Evolutionary conservation across 306 rosid species (phyloP).

Genomic region (Glycine soja): DNA sequence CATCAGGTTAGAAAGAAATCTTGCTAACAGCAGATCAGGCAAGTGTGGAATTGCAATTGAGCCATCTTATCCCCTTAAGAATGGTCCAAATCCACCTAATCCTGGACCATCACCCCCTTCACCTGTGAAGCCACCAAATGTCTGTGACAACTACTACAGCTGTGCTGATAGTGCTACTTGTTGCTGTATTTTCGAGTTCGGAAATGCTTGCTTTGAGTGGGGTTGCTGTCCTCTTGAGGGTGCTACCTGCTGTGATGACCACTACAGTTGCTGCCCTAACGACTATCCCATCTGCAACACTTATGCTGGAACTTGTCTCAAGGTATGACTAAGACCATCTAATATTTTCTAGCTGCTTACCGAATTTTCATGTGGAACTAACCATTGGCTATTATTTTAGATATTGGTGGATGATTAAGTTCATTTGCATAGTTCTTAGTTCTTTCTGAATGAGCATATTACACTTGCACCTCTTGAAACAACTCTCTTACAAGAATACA

Average conservation of each 20-base stretch:
- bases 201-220: constrained; percentile 70
- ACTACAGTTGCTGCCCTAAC: constrained; percentile 87
- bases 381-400: neutral
- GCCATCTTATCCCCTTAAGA: constrained; percentile 86
- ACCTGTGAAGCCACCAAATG: constrained; percentile 80
- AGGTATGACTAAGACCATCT: constrained; percentile 53
- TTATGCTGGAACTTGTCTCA: constrained; percentile 63
- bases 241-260: constrained; percentile 96
- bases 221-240: constrained; percentile 95
- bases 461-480: no score
- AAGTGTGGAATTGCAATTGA: constrained; percentile 93
- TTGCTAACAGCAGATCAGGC: constrained; percentile 56
- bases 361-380: neutral
- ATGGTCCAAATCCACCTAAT: constrained; percentile 82
- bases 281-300: constrained; percentile 79
- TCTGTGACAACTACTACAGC: constrained; percentile 71
- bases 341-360: neutral
- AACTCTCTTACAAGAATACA: no score
- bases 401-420: neutral
- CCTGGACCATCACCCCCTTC: constrained; percentile 97
- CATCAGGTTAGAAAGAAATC: constrained; percentile 75
- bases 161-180: constrained; percentile 74
- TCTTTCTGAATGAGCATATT: no score
- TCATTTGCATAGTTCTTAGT: neutral
- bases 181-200: constrained; percentile 72